A percentile compares a stretch with the other conserved stretches of the same genome.
Evolutionary conservation across 2,329 filamentous ascomycete genomes (phyloP).

Genomic region (Claviceps digitariae): DNA sequence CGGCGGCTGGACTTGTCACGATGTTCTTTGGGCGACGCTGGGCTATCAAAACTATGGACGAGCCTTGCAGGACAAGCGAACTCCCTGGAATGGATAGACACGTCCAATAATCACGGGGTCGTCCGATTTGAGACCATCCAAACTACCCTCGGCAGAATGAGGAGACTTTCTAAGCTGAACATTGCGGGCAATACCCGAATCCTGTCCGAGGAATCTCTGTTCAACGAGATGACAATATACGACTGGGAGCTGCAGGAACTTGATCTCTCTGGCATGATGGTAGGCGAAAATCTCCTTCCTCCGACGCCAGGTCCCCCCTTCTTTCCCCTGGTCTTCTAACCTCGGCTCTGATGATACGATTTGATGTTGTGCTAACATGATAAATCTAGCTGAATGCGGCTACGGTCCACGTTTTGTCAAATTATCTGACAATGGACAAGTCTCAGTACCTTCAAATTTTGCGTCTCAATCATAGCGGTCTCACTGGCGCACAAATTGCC

Average conservation of each 20-base stretch:
- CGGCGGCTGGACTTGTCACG: constrained; percentile 36
- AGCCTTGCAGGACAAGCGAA: constrained; percentile 30
- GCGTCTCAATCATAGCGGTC: constrained; percentile 36
- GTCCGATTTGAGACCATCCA: constrained; percentile 34
- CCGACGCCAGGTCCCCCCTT: background rate
- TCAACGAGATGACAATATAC: constrained; percentile 29
- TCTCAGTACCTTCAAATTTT: constrained; percentile 30
- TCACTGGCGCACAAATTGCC: constrained; percentile 36
- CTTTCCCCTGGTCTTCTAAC: background rate
- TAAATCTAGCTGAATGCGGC: constrained; percentile 31
- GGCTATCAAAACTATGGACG: constrained; percentile 33
- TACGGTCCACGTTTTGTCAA: constrained; percentile 32
- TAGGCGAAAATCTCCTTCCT: constrained; percentile 12
- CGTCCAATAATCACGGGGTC: constrained; percentile 38
- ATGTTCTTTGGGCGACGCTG: constrained; percentile 36
- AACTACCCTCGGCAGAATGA: constrained; percentile 28
- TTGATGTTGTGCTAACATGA: background rate
- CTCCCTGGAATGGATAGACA: constrained; percentile 34
- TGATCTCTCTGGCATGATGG: constrained; percentile 40
- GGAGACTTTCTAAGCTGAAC: constrained; percentile 32
- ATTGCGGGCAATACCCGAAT: constrained; percentile 38
- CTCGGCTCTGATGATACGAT: constrained; percentile 3
- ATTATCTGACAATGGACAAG: constrained; percentile 28
- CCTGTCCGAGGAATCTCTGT: constrained; percentile 28
- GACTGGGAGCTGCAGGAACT: constrained; percentile 38